Base-by-base conservation (phyloP, 192 early-diverging fungal genomes). In the Coemansia sp. region DNA sequence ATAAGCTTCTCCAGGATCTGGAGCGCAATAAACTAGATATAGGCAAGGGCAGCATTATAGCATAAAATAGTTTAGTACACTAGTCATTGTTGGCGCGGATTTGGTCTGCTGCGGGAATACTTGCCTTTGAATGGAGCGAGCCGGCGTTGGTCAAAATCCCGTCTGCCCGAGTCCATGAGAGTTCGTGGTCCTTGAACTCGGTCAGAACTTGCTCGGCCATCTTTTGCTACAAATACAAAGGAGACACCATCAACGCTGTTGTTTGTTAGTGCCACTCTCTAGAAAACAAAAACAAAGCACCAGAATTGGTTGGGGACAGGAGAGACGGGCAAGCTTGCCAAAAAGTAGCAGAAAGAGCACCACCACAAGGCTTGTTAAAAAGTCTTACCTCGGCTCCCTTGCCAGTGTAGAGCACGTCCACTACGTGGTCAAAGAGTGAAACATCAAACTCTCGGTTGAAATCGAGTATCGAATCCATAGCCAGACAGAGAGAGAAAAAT, bases 111-210 rank as follows among this genome's bases (percentile, higher is more conserved):
- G 23, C 39, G 60, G 60, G 21, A 48, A 16, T 38, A 48, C 61
- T 20, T 88, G 95, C 95, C 89, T 97, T 98, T 53, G 94, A 90
- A 69, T 93, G 86, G 43, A 88, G 62, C 20, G 87, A 83, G 69
- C 83, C 83, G 14, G 94, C 92, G 37, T 87, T 85, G 63, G 93
- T 93, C 59, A 99, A 83, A 70, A 99, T 97, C 10, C 83, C 85
- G 70, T 99, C 97, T 14, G 94, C 96, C 61, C 89, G 85, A 66
- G 92, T 92, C 97, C 97, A 99, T 24, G 97, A 86, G 36, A 97
- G 93, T 37, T 94, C 94, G 66, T 98, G 89, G 43, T 95, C 93
- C 83, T 94, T 90, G 70, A 99, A 98, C 76, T 95, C 90, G 45
- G 91, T 92, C 65, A 99, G 81, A 23, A 95, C 73, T 70, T 89